Conservation (phyloP, 1,284 basidiomycete species). For the Ganoderma leucocontextum region DNA sequence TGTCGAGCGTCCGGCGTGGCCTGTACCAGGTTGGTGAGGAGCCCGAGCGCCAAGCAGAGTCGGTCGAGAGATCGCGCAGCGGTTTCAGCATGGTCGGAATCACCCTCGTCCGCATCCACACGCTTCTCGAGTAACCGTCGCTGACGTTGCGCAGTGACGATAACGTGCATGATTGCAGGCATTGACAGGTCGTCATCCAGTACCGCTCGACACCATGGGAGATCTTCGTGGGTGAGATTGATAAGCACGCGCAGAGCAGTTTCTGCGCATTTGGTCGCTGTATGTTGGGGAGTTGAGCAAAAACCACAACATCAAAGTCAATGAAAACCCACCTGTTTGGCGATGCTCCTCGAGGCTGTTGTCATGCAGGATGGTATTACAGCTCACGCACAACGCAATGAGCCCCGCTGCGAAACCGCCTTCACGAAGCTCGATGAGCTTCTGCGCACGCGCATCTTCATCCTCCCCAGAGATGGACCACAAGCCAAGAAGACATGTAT, state of each 20-base stretch:
- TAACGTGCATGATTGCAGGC: constrained; percentile 54
- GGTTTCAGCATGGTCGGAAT: constrained; percentile 32
- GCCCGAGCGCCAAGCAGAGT: constrained; percentile 72
- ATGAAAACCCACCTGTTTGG: constrained; percentile 27
- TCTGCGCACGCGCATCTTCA: constrained; percentile 21
- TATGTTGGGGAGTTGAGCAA: constrained; percentile 21
- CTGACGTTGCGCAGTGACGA: constrained; percentile 47
- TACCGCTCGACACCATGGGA: constrained; percentile 60
- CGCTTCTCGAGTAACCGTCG: constrained; percentile 26
- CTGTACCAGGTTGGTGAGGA: constrained; percentile 78
- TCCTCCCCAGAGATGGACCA: constrained; percentile 50
- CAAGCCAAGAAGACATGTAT: constrained; percentile 64
- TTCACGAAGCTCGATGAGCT: constrained; percentile 35
- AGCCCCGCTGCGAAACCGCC: constrained; percentile 49
- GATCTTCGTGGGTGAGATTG: constrained; percentile 69
- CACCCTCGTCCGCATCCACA: constrained; percentile 32
- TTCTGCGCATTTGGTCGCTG: constrained; percentile 60
- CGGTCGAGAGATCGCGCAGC: constrained; percentile 60
- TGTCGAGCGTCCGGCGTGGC: constrained; percentile 55
- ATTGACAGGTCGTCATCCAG: constrained; percentile 53
- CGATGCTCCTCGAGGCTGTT: constrained; percentile 28
- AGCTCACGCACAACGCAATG: constrained; percentile 54
- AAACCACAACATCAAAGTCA: not conserved
- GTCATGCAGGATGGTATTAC: constrained; percentile 44
- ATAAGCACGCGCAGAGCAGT: constrained; percentile 70